These are phyloP conservation scores for Pneumocystis wakefieldiae DNA, from an alignment of 1,139 yeast species.

Conservation along the genomic window DNA sequence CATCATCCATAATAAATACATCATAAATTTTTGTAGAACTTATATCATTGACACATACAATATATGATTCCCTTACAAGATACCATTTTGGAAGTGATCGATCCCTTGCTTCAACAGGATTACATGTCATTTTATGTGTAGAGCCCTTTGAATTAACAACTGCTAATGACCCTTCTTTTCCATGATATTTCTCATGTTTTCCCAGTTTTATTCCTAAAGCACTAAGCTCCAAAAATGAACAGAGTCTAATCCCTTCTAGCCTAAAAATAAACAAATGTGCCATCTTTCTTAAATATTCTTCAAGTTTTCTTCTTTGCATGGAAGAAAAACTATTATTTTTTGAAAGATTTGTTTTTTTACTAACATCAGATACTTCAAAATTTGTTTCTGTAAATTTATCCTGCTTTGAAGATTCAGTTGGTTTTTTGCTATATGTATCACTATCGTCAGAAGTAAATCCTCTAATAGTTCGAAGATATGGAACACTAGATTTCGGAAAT, in stretches of 20 bases:
- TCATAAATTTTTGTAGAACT: conserved; percentile 79
- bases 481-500: conserved; percentile 20
- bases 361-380: conserved; percentile 7
- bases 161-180: conserved; percentile 78
- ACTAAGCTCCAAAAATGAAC: conserved; percentile 78
- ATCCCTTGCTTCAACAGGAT: conserved; percentile 22
- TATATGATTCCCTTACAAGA: conserved; percentile 65
- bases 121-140: conserved; percentile 38
- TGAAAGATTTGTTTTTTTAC: conserved; percentile 5
- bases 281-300: conserved; percentile 43
- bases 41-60: conserved; percentile 73
- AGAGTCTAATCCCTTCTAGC: conserved; percentile 68
- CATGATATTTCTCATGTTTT: conserved; percentile 65
- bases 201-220: conserved; percentile 74
- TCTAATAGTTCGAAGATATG: conserved; percentile 16
- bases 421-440: conserved; percentile 5
- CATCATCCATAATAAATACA: conserved; percentile 62
- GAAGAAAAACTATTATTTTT: conserved; percentile 10
- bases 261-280: conserved; percentile 47
- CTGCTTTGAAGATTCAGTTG: conserved; percentile 1
- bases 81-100: conserved; percentile 91
- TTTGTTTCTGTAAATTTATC: conserved; percentile 9
- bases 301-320: conserved; percentile 27
- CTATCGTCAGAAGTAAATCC: conserved; percentile 11
- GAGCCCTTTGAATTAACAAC: conserved; percentile 69